These are phyloP conservation scores for Pisolithus tinctorius DNA, from an alignment of 768 basidiomycete genomes.

Conservation along the genomic window DNA sequence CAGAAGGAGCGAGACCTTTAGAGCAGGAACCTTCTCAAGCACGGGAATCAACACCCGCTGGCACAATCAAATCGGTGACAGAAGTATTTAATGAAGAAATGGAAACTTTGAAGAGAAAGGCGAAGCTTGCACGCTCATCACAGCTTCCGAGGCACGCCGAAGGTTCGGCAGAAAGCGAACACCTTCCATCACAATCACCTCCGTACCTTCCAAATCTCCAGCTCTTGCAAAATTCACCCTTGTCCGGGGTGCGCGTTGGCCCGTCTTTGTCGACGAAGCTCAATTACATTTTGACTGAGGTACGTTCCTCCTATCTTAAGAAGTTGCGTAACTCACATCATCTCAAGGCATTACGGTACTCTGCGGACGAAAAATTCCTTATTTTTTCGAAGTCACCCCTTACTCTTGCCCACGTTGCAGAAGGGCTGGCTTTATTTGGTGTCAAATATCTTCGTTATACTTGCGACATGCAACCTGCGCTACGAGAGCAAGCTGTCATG, in stretches of 20 bases:
- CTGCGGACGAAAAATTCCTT: conserved; percentile 61
- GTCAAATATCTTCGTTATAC: conserved; percentile 65
- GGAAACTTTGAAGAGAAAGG: conserved; percentile 10
- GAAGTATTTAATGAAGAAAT: conserved; percentile 19
- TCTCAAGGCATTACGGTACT: conserved; percentile 51
- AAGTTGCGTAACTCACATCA: background rate
- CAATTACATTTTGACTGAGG: conserved; percentile 57
- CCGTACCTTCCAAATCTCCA: background rate
- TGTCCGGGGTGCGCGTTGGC: conserved; percentile 44
- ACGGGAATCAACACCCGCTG: conserved; percentile 4
- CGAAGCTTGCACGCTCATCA: conserved; percentile 5
- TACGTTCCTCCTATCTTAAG: conserved; percentile 9
- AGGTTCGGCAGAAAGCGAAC: background rate
- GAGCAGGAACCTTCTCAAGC: conserved; percentile 1
- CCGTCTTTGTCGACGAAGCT: conserved; percentile 66
- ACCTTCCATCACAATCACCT: background rate
- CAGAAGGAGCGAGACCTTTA: conserved; percentile 30
- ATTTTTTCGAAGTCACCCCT: conserved; percentile 72
- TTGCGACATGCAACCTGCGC: conserved; percentile 38
- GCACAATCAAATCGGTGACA: conserved; percentile 13
- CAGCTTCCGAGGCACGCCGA: conserved; percentile 4
- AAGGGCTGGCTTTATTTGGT: conserved; percentile 57
- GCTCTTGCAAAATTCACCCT: conserved; percentile 39
- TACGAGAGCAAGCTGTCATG: conserved; percentile 60
- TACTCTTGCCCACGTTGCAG: conserved; percentile 63